A percentile compares a stretch with the other conserved stretches of the same genome.
Evolutionary conservation across 345 rosid genomes (phyloP).

Genomic region (Garcia nutans): DNA sequence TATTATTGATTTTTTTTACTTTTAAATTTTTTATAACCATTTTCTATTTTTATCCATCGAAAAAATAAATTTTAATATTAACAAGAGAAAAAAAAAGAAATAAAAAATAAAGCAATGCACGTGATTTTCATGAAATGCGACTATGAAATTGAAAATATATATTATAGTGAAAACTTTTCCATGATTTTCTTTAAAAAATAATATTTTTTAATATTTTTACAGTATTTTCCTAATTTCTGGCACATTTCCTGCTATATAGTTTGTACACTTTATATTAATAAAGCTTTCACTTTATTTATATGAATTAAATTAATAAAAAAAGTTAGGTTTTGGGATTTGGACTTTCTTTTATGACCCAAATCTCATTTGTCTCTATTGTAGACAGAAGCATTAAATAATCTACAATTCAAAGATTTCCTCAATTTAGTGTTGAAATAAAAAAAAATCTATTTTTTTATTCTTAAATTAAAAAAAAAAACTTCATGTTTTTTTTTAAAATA

Average conservation of each 20-base stretch:
- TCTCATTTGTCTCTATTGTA: not conserved
- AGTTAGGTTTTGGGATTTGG: not conserved
- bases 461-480: too few species aligned
- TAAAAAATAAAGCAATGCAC: not conserved
- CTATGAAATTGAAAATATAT: not conserved
- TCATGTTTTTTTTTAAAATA: not conserved
- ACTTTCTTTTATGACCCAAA: not conserved
- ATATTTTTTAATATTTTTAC: not conserved
- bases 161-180: not conserved
- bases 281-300: constrained; percentile 4
- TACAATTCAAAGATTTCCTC: not conserved
- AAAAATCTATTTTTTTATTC: too few species aligned
- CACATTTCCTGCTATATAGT: not conserved
- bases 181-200: not conserved
- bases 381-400: constrained; percentile 13
- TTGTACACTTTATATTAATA: not conserved
- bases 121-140: not conserved
- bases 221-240: not conserved
- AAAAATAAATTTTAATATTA: too few species aligned
- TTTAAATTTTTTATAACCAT: too few species aligned
- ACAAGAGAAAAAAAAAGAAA: too few species aligned
- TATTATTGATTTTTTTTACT: too few species aligned
- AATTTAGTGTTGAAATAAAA: not conserved
- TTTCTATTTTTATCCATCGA: too few species aligned
- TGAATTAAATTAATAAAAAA: not conserved